phyloP scores from a whole-genome alignment of 345 rosid genomes.

The Sisymbrium irio region DNA sequence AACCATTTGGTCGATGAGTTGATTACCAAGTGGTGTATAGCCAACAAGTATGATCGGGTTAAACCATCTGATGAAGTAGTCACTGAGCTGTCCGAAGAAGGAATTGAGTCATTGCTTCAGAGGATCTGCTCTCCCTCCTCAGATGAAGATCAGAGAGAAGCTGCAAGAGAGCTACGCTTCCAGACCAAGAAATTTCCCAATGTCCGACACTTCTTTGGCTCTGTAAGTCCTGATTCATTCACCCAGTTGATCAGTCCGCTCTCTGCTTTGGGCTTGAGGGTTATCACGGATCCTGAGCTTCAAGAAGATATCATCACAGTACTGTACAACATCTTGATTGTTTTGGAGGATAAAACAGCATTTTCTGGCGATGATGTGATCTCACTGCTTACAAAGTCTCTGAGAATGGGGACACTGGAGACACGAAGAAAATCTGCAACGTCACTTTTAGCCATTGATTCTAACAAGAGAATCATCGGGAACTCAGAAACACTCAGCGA shows the following conservation, averaged over 20 bases:
- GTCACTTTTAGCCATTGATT: slow-evolving; percentile 31
- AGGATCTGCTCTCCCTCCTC: slow-evolving; percentile 28
- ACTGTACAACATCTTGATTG: slow-evolving; percentile 45
- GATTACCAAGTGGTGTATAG: slow-evolving; percentile 48
- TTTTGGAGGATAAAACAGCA: slow-evolving; percentile 31
- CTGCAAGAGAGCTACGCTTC: slow-evolving; percentile 45
- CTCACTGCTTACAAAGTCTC: slow-evolving; percentile 39
- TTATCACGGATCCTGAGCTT: slow-evolving; percentile 5
- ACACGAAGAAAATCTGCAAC: slow-evolving; percentile 54
- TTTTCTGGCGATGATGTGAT: slow-evolving; percentile 40
- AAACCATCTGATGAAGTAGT: slow-evolving; percentile 26
- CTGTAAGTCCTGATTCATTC: slow-evolving; percentile 32
- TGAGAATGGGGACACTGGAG: slow-evolving; percentile 37
- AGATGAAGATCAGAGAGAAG: slow-evolving; percentile 40
- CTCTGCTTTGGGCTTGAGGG: slow-evolving; percentile 14
- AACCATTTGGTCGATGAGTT: slow-evolving; percentile 32
- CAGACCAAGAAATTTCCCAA: slow-evolving; percentile 42
- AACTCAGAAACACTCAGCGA: slow-evolving; percentile 45
- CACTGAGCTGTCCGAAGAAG: slow-evolving; percentile 13
- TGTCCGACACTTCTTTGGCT: slow-evolving; percentile 37
- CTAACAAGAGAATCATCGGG: slow-evolving; percentile 40
- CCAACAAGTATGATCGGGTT: slow-evolving; percentile 32
- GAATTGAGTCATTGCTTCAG: slow-evolving; percentile 34
- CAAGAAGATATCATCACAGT: slow-evolving; percentile 35
- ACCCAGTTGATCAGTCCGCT: slow-evolving; percentile 42